Evolutionary conservation across 805 yeast species (phyloP), one percentile per base, ranked within the genome.

Genomic region (Wickerhamomyces rabaulensis): DNA sequence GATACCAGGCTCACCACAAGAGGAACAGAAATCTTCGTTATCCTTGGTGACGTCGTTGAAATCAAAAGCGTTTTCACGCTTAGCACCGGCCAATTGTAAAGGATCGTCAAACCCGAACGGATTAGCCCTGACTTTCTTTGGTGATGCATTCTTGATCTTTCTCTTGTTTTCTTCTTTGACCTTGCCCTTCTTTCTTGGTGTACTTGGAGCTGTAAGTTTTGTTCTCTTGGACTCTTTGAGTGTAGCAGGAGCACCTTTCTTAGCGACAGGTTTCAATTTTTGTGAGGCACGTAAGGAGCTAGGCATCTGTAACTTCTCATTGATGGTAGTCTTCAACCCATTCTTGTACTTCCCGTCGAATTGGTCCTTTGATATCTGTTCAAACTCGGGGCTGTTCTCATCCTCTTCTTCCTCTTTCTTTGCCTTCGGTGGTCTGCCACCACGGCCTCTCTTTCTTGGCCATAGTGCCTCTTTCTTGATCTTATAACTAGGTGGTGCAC

Each of bases 11-110:
- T 89, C 87, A 2, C 95, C 91, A 68, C 99, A 92, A 0, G 94
- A 75, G n/a, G 87, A 72, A 60, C 99, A 92, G 63, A 76, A 91
- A 63, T 92, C 99, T 51, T 91, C 95, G 62, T 92, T 94, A 42
- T 63, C 73, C 42, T 61, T 61, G 8, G 71, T 64, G 10, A 64
- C 52, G 29, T 66, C 68, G 27, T 54, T 53, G 39, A 54, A 55
- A 27, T 62, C 64, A 44, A 60, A 52, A 1, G 60, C 62, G 23
- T 51, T 54, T 7, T 62, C 58, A 39, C 71, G 52, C 29, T 68
- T 61, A 45, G 58, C 55, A 13, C 66, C 64, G 4, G 68, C 63
- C n/a, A 63, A 52, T 42, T 60, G 60, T 20, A 49, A 42, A 19
- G 59, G 58, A 29, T 67, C 48, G 36, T 69, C 70, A 50, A 64